A percentile compares a stretch with the other conserved stretches of the same genome.
Evolutionary conservation across 1,139 yeast genomes (phyloP).

Genomic region (Tardiomyces digboiensis): DNA sequence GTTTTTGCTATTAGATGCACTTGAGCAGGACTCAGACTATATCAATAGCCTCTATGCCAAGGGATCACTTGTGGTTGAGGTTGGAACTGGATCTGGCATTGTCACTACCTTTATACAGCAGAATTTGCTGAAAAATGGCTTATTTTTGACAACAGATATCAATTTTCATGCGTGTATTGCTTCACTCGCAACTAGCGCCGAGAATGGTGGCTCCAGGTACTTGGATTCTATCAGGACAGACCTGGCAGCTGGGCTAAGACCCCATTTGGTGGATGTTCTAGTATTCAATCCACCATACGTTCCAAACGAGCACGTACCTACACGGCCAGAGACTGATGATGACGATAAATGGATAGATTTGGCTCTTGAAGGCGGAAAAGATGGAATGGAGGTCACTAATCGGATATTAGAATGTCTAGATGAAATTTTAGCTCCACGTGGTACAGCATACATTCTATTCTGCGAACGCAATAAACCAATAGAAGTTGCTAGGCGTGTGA

Average conservation of each 20-base stretch:
- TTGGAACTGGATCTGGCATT: conserved; percentile 90
- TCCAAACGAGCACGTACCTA: conserved; percentile 61
- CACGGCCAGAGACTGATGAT: conserved; percentile 30
- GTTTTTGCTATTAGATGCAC: conserved; percentile 66
- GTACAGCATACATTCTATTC: conserved; percentile 74
- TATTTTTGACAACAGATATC: conserved; percentile 64
- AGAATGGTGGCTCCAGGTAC: conserved; percentile 33
- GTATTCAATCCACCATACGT: conserved; percentile 96
- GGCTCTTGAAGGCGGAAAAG: conserved; percentile 80
- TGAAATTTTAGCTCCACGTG: conserved; percentile 38
- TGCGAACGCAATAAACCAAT: conserved; percentile 85
- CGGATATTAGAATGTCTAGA: conserved; percentile 45
- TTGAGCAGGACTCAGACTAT: conserved; percentile 46
- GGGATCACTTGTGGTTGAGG: conserved; percentile 59
- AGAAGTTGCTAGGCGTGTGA: conserved; percentile 42
- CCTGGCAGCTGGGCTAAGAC: conserved; percentile 42
- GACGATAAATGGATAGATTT: conserved; percentile 68
- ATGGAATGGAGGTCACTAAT: conserved; percentile 83
- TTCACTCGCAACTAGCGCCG: conserved; percentile 39
- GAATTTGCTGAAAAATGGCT: conserved; percentile 35
- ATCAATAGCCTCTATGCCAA: conserved; percentile 6
- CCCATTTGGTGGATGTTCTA: conserved; percentile 48
- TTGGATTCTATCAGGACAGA: conserved; percentile 51
- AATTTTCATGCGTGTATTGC: conserved; percentile 67
- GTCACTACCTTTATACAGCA: conserved; percentile 64